phyloP scores from a whole-genome alignment of 495 filamentous ascomycete species.

The Bacidia rubella region DNA sequence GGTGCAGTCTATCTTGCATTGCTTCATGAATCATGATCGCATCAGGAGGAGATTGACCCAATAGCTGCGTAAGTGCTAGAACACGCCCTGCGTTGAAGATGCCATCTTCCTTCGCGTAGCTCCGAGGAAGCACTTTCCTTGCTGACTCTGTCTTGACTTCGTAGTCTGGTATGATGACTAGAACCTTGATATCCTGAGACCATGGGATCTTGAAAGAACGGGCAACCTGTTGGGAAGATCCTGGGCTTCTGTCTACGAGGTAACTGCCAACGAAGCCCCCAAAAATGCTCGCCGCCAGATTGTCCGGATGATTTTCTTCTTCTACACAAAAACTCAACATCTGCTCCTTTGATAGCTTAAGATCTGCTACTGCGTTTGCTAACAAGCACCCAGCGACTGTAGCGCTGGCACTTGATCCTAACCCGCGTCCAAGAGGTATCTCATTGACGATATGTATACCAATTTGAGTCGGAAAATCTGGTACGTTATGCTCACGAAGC shows the following conservation, averaged over 20 bases:
- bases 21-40: conserved; percentile 84
- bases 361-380: conserved; percentile 72
- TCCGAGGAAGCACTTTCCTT: conserved; percentile 61
- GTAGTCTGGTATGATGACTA: conserved; percentile 89
- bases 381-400: conserved; percentile 89
- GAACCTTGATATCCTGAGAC: conserved; percentile 85
- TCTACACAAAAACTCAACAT: conserved; percentile 92
- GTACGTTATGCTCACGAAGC: conserved; percentile 73
- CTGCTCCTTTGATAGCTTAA: conserved; percentile 65
- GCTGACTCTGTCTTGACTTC: conserved; percentile 83
- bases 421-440: conserved; percentile 78
- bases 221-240: neutral
- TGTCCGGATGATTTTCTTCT: conserved; percentile 91
- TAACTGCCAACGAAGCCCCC: conserved; percentile 97
- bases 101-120: conserved; percentile 65
- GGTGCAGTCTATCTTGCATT: conserved; percentile 96
- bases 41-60: conserved; percentile 81
- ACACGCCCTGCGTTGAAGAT: conserved; percentile 91
- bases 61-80: conserved; percentile 69
- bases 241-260: conserved; percentile 47
- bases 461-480: conserved; percentile 69
- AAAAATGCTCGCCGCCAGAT: conserved; percentile 86
- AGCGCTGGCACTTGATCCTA: conserved; percentile 86
- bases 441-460: conserved; percentile 85
- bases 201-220: conserved; percentile 87